phyloP scores from a whole-genome alignment of 768 basidiomycete species.

The Tylopilus sp. region DNA sequence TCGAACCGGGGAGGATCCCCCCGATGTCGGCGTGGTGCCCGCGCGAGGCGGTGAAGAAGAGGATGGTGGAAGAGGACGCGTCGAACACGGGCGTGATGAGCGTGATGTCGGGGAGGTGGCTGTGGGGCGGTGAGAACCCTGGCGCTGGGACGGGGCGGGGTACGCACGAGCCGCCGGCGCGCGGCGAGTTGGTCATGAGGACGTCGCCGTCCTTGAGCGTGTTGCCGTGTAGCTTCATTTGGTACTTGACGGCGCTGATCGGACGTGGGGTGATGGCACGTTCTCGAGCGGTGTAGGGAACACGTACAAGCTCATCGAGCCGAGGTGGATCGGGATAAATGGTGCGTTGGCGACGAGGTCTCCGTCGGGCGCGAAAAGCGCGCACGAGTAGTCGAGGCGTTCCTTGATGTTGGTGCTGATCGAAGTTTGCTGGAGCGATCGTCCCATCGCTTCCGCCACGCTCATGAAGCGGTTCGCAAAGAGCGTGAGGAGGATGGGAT shows the following conservation, averaged over 20 bases:
- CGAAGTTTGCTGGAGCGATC: slow-evolving; percentile 84
- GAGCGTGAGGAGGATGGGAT: slow-evolving; percentile 84
- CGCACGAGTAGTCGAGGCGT: slow-evolving; percentile 92
- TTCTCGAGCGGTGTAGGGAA: slow-evolving; percentile 2
- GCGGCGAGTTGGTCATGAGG: slow-evolving; percentile 87
- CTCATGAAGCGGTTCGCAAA: slow-evolving; percentile 98
- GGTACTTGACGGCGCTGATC: slow-evolving; percentile 78
- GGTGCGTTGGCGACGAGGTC: slow-evolving; percentile 94
- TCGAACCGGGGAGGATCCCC: slow-evolving; percentile 88
- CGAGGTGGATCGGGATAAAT: slow-evolving; percentile 84
- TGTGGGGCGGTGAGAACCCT: slow-evolving; percentile 15
- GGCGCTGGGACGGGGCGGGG: neutral
- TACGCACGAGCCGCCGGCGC: slow-evolving; percentile 83
- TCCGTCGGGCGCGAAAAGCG: slow-evolving; percentile 91
- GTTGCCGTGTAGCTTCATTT: slow-evolving; percentile 73
- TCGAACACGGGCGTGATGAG: slow-evolving; percentile 91
- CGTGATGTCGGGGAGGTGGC: slow-evolving; percentile 85
- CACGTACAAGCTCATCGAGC: slow-evolving; percentile 87
- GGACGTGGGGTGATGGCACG: neutral
- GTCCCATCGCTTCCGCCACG: slow-evolving; percentile 94
- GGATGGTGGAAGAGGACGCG: slow-evolving; percentile 61
- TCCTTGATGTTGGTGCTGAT: slow-evolving; percentile 96
- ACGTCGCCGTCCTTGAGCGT: slow-evolving; percentile 87
- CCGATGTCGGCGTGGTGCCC: slow-evolving; percentile 96
- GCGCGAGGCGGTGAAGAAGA: slow-evolving; percentile 90